A percentile compares a stretch with the other conserved stretches of the same genome.
Conservation (phyloP, 176 grass and related monocot species). For the Raddia guianensis region DNA sequence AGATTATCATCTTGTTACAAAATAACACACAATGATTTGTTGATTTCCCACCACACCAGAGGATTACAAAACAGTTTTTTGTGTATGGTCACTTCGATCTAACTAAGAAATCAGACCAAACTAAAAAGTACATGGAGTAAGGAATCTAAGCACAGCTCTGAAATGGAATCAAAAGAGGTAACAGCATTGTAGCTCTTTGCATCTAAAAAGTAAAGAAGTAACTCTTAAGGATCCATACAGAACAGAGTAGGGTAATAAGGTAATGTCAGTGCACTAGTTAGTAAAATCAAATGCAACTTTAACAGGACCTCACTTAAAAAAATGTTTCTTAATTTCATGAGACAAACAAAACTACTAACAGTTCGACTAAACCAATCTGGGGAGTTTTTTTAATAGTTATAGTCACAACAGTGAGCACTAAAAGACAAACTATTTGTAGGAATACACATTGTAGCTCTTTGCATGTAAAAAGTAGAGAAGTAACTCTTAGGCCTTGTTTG, state of each 20-base stretch:
- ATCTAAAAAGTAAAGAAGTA: background rate
- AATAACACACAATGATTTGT: background rate
- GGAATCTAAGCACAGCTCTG: background rate
- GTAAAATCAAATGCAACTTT: background rate
- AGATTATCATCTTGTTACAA: slow-evolving; percentile 5
- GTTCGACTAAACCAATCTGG: background rate
- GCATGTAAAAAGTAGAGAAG: background rate
- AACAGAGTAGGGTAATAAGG: slow-evolving; percentile 12
- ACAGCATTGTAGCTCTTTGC: background rate
- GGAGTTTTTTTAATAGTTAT: background rate
- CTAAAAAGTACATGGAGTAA: background rate
- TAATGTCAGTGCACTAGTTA: background rate
- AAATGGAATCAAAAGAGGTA: slow-evolving; percentile 18
- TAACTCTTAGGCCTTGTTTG: too few species aligned
- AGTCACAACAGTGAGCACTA: background rate
- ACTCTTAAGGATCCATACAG: slow-evolving; percentile 5
- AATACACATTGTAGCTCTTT: background rate
- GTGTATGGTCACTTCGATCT: background rate
- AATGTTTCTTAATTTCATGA: slow-evolving; percentile 27
- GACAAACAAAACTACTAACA: background rate
- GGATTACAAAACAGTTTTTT: background rate
- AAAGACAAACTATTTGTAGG: background rate
- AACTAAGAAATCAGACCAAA: background rate
- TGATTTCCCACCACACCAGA: background rate
- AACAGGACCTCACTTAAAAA: background rate